phyloP scores from a whole-genome alignment of 768 basidiomycete genomes.

The Neoboletus magnificus region DNA sequence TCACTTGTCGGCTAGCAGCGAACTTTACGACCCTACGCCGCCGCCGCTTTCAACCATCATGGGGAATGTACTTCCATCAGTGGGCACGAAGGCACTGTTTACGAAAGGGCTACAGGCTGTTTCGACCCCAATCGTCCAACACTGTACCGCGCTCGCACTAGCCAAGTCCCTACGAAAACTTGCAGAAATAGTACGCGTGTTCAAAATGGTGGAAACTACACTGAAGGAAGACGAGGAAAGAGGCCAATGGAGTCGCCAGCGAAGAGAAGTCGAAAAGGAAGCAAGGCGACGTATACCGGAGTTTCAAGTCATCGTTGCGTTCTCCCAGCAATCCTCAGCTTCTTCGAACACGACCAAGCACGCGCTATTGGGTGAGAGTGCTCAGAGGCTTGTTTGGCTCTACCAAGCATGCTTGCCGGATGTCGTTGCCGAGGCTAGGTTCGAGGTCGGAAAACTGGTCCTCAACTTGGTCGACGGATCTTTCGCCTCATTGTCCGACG shows the following conservation, averaged over 20 bases:
- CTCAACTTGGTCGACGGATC: constrained; percentile 41
- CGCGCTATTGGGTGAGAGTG: constrained; percentile 72
- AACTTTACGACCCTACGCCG: constrained; percentile 64
- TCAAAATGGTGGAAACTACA: constrained; percentile 46
- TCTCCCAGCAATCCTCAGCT: constrained; percentile 55
- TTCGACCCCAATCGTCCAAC: constrained; percentile 70
- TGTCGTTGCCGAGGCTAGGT: constrained; percentile 73
- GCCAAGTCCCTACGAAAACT: constrained; percentile 76
- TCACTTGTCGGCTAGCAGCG: constrained; percentile 41
- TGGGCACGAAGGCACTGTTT: constrained; percentile 65
- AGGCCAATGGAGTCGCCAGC: constrained; percentile 70
- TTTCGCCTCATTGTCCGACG: constrained; percentile 14
- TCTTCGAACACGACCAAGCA: constrained; percentile 39
- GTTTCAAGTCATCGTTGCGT: constrained; percentile 79
- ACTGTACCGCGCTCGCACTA: constrained; percentile 77
- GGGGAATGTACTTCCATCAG: constrained; percentile 76
- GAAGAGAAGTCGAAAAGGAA: constrained; percentile 71
- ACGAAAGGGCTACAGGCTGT: constrained; percentile 78
- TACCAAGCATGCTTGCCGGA: constrained; percentile 78
- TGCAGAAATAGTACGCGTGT: constrained; percentile 45
- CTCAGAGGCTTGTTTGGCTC: constrained; percentile 78
- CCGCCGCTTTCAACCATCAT: constrained; percentile 70
- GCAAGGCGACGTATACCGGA: constrained; percentile 77
- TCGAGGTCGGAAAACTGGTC: constrained; percentile 82
- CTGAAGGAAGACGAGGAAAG: constrained; percentile 60